A percentile compares a stretch with the other conserved stretches of the same genome.
Conservation (phyloP, 257 asterid species). For the Petrea volubilis region DNA sequence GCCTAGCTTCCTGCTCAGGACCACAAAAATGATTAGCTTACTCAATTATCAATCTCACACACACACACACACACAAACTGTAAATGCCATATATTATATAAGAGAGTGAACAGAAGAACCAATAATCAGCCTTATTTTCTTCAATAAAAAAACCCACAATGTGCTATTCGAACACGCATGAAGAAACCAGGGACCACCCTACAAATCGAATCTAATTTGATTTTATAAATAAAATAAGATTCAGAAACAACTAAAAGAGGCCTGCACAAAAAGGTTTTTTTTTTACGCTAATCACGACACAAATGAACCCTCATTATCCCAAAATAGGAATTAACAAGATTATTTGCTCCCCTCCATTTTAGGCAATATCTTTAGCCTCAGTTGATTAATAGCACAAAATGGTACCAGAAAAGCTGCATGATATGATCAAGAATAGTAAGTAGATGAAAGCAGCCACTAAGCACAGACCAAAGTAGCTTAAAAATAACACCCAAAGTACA, state of each 20-base stretch:
- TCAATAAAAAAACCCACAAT: not conserved
- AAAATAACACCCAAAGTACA: not conserved
- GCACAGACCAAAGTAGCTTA: not conserved
- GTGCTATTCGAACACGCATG: not conserved
- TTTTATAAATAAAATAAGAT: not conserved
- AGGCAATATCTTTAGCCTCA: conserved; percentile 10
- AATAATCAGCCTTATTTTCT: not conserved
- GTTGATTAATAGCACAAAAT: not conserved
- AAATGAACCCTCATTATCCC: conserved; percentile 3
- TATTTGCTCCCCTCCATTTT: conserved; percentile 3
- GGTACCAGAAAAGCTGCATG: conserved; percentile 14
- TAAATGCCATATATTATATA: not conserved
- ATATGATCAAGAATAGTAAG: conserved; percentile 3
- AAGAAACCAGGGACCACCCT: conserved; percentile 36
- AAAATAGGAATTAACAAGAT: conserved; percentile 25
- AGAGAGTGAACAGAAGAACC: conserved; percentile 11
- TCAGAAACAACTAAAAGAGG: not conserved
- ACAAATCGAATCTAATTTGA: conserved; percentile 30
- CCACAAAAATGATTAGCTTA: not conserved
- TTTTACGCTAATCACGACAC: conserved; percentile 2
- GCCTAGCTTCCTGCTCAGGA: not conserved
- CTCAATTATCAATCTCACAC: conserved; percentile 1
- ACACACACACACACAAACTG: not conserved
- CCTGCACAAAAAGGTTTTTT: not conserved
- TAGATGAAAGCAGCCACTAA: not conserved